These are phyloP conservation scores for Eucalyptus curtisii DNA, from an alignment of 345 rosid species.

Conservation along the genomic window DNA sequence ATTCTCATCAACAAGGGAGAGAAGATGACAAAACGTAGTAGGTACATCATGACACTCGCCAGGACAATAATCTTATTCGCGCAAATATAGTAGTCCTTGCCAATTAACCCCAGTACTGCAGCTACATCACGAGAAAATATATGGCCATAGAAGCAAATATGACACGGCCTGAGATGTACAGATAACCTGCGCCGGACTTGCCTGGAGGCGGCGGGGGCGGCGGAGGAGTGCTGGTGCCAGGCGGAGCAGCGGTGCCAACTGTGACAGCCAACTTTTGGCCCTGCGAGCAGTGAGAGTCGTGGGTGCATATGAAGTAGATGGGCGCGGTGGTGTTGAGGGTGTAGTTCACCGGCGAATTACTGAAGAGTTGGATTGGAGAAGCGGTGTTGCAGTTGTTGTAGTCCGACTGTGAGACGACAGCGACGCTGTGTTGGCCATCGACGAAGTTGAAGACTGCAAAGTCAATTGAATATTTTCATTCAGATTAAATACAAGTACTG, in stretches of 20 bases:
- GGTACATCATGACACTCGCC: not conserved
- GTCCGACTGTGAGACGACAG: not conserved
- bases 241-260: not conserved
- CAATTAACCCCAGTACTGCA: not conserved
- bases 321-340: not conserved
- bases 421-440: constrained; percentile 7
- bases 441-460: constrained; percentile 17
- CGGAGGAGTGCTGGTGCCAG: not conserved
- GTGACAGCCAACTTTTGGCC: constrained; percentile 4
- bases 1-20: not conserved
- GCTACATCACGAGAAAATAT: not conserved
- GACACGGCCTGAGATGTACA: not conserved
- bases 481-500: not conserved
- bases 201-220: not conserved
- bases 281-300: not conserved
- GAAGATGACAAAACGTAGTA: not conserved
- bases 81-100: not conserved
- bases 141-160: not conserved
- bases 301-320: constrained; percentile 7
- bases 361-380: not conserved
- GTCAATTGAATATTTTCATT: not conserved
- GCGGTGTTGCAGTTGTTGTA: not conserved
- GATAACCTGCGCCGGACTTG: not conserved
- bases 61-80: not conserved
- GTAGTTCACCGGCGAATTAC: not conserved